Base-by-base conservation (phyloP, 2,329 filamentous ascomycete genomes). In the Aspergillus sp. region DNA sequence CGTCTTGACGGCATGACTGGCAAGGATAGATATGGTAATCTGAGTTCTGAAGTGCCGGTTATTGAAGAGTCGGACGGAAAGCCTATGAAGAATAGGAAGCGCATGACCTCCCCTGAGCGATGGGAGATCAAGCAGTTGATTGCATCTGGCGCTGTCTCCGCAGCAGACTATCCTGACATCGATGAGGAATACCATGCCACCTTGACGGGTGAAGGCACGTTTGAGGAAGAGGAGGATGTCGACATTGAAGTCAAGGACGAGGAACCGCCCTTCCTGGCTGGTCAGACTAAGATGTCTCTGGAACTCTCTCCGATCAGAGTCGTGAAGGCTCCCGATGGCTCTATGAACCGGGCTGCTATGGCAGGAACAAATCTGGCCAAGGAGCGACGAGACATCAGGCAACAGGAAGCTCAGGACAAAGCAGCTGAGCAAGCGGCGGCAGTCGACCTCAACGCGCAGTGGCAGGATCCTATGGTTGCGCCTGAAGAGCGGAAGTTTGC, bases 41-140 rank as follows among this genome's bases (percentile, higher is more conserved):
- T 84, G 23, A 80, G 73, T 54, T 80, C 77, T n/a, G 76, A 76
- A 38, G 83, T 89, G 0, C 85, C 87, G 2, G 83, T 89, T 13
- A 85, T 91, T 61, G 87, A 90, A 68, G 83, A 85, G 41, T 82
- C 82, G 30, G 79, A 83, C 51, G 81, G 82, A 42, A 81, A 81
- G 7, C 83, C 81, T 0, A 80, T 83, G 66, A 84, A 83, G 49
- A 89, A 89, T 58, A 92, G 91, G 74, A 99, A 99, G 80, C 85
- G 95, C 55, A 89, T 98, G 88, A 98, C 94, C 0, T 97, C 94
- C 13, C 95, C 95, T 1, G 95, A 99, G 73, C 83, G 95, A 71
- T 99, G 95, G 94, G 95, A 99, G 75, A 97, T 99, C 64, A 88
- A 94, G 63, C 95, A 99, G 72, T 83, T 99, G 55, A 98, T 99